Conservation (phyloP, 2,329 filamentous ascomycete species). For the Cladosporium velox region DNA sequence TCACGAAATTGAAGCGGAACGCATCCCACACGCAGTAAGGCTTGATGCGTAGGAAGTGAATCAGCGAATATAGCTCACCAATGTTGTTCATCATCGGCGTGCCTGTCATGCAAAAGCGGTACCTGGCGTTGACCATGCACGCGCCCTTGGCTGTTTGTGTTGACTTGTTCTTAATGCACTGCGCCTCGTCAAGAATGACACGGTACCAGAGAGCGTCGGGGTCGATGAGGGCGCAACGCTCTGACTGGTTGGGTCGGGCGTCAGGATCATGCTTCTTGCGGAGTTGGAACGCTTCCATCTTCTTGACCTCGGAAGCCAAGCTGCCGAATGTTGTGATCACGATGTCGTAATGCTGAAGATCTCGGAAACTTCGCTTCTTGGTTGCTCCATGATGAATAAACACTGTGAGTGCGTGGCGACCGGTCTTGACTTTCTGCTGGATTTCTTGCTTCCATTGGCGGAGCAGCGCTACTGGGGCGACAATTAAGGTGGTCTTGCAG, state of each 20-base stretch:
- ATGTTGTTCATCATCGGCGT: constrained; percentile 90
- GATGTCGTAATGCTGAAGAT: constrained; percentile 68
- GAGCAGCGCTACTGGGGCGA: constrained; percentile 77
- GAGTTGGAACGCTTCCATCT: constrained; percentile 55
- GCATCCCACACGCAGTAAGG: constrained; percentile 68
- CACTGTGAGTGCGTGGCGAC: constrained; percentile 60
- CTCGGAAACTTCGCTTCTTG: constrained; percentile 60
- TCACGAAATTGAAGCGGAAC: constrained; percentile 63
- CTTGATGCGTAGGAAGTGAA: constrained; percentile 74
- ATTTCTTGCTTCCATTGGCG: constrained; percentile 87
- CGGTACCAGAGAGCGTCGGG: constrained; percentile 62
- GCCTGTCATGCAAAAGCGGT: constrained; percentile 75
- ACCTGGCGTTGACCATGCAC: constrained; percentile 58
- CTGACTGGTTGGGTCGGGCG: constrained; percentile 36
- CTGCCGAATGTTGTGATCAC: constrained; percentile 80
- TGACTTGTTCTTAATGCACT: constrained; percentile 75
- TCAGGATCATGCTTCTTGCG: constrained; percentile 51
- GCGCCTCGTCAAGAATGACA: constrained; percentile 76
- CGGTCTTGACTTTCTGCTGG: constrained; percentile 62
- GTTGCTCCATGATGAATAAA: constrained; percentile 66
- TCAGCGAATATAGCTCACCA: constrained; percentile 73
- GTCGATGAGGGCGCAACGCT: constrained; percentile 48
- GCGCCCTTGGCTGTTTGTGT: constrained; percentile 64
- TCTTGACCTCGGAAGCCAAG: constrained; percentile 66
- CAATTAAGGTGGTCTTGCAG: constrained; percentile 75